Percentiles rank a stretch among this genome's conserved stretches.
phyloP scores from a whole-genome alignment of 2,329 filamentous ascomycete genomes.

The Drechslerella stenobrocha region DNA sequence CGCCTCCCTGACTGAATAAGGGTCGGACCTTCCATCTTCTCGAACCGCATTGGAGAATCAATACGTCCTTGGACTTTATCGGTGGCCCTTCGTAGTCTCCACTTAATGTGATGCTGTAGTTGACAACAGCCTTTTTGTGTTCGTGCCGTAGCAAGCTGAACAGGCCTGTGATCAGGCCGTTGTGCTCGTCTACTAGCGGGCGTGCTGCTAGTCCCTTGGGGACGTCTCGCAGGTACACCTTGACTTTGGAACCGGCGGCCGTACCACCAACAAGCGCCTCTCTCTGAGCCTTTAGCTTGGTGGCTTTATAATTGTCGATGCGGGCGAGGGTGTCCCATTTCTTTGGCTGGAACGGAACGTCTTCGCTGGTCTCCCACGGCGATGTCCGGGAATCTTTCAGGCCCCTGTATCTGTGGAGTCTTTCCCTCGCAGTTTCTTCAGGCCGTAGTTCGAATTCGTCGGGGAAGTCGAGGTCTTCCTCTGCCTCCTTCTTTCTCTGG shows the following conservation, averaged over 20 bases:
- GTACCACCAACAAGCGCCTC: constrained; percentile 91
- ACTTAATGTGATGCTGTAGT: constrained; percentile 84
- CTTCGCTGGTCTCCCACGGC: constrained; percentile 85
- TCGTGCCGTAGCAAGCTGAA: constrained; percentile 92
- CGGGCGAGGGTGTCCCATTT: constrained; percentile 86
- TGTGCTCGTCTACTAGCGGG: constrained; percentile 57
- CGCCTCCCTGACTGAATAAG: constrained; percentile 83
- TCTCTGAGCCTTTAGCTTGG: constrained; percentile 72
- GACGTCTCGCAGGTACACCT: constrained; percentile 71
- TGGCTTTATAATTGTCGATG: constrained; percentile 84
- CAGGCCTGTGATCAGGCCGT: constrained; percentile 63
- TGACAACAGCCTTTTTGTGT: constrained; percentile 87
- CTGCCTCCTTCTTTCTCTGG: constrained; percentile 75
- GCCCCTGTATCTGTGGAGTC: constrained; percentile 82
- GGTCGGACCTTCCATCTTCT: constrained; percentile 86
- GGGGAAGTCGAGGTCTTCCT: constrained; percentile 92
- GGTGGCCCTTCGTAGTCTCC: constrained; percentile 70
- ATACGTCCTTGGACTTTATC: constrained; percentile 86
- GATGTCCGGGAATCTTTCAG: constrained; percentile 88
- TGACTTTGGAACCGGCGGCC: constrained; percentile 77
- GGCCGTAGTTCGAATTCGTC: constrained; percentile 96
- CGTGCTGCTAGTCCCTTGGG: constrained; percentile 60
- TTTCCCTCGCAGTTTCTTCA: constrained; percentile 79
- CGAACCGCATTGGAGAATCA: constrained; percentile 88
- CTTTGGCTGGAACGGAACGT: constrained; percentile 81